phyloP scores from a whole-genome alignment of 164 flowering plant genomes.

The Vitis riparia region DNA sequence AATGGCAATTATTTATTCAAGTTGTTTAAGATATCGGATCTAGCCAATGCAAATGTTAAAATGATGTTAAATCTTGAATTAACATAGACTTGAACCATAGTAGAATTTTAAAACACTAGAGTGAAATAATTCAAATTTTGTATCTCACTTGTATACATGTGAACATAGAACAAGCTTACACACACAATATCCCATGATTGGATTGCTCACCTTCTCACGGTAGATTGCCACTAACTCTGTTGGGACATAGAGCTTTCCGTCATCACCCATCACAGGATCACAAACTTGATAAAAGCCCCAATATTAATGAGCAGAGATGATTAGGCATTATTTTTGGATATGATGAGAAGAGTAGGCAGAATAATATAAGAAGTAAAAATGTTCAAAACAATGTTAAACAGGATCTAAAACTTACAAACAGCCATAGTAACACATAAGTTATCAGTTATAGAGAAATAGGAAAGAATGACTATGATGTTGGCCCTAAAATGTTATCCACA shows the following conservation, averaged over 20 bases:
- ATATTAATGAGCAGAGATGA: background rate
- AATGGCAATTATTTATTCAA: background rate
- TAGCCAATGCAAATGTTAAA: too few species aligned
- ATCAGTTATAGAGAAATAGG: background rate
- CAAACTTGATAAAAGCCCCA: constrained; percentile 58
- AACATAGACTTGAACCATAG: too few species aligned
- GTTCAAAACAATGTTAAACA: background rate
- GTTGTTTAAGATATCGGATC: too few species aligned
- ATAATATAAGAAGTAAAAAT: background rate
- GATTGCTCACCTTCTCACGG: constrained; percentile 63
- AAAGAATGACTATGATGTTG: background rate
- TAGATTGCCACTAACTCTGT: constrained; percentile 78
- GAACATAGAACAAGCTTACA: background rate
- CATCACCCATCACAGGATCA: constrained; percentile 99
- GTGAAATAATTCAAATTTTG: too few species aligned
- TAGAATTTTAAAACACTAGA: too few species aligned
- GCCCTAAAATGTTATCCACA: background rate
- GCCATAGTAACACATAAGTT: background rate
- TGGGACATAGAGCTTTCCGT: constrained; percentile 98
- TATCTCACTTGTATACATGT: too few species aligned
- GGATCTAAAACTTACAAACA: background rate
- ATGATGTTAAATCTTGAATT: too few species aligned
- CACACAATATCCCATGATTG: background rate
- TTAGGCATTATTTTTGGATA: too few species aligned
- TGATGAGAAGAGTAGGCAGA: too few species aligned